These are phyloP conservation scores for Entomortierella parvispora DNA, from an alignment of 192 early-diverging fungal species.

Conservation along the genomic window DNA sequence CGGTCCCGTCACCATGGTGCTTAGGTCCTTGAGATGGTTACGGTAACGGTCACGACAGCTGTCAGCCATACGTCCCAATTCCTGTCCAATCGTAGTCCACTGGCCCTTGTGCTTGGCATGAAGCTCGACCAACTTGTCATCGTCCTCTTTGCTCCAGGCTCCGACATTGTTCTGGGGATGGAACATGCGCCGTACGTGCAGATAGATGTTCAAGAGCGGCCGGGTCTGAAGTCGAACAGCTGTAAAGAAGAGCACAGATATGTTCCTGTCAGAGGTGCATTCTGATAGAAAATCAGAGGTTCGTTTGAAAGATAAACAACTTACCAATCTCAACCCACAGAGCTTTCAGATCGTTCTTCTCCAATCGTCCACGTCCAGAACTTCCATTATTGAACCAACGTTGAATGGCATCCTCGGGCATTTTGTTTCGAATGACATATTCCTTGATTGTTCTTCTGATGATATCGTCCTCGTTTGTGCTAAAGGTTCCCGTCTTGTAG, in stretches of 20 bases:
- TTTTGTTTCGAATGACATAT: constrained; percentile 38
- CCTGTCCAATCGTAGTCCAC: constrained; percentile 52
- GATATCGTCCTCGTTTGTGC: constrained; percentile 43
- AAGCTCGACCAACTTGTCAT: constrained; percentile 42
- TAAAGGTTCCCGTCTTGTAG: constrained; percentile 45
- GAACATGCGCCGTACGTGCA: constrained; percentile 51
- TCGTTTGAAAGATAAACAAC: background rate
- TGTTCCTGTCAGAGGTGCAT: background rate
- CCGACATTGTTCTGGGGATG: constrained; percentile 53
- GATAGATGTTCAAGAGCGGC: constrained; percentile 45
- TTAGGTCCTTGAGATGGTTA: constrained; percentile 43
- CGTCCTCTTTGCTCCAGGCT: constrained; percentile 53
- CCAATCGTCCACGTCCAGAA: constrained; percentile 37
- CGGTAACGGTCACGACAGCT: constrained; percentile 52
- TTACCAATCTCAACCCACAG: constrained; percentile 51
- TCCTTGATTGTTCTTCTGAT: constrained; percentile 42
- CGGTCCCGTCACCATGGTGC: constrained; percentile 46
- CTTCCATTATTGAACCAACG: constrained; percentile 50
- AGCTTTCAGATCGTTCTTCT: constrained; percentile 50
- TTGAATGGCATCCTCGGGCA: constrained; percentile 45
- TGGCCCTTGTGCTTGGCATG: constrained; percentile 39
- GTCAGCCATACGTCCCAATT: constrained; percentile 49
- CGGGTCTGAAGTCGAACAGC: constrained; percentile 40
- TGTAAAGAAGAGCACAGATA: background rate
- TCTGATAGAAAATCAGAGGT: background rate